Conservation (phyloP, 495 filamentous ascomycete genomes). For the Pseudevernia furfuracea region DNA sequence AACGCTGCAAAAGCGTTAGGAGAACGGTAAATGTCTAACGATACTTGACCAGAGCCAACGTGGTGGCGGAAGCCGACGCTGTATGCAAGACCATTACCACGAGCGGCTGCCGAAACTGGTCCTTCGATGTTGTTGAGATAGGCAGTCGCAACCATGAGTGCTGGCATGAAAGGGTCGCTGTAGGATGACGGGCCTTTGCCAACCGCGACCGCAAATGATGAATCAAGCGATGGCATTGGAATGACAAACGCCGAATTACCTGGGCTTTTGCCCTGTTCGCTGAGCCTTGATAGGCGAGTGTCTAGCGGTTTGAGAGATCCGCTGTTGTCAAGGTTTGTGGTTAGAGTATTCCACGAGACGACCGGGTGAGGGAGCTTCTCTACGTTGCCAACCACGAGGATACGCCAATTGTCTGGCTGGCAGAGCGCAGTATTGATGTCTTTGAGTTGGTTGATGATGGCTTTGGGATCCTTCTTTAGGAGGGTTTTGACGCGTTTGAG, state of each 20-base stretch:
- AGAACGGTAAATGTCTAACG: constrained; percentile 78
- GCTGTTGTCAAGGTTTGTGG: constrained; percentile 34
- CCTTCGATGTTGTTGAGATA: constrained; percentile 93
- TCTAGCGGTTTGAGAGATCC: constrained; percentile 53
- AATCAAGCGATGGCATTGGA: constrained; percentile 87
- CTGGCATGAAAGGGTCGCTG: constrained; percentile 68
- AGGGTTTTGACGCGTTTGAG: constrained; percentile 74
- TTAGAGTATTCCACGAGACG: constrained; percentile 70
- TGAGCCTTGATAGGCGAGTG: constrained; percentile 54
- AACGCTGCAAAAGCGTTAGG: constrained; percentile 87
- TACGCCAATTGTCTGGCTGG: constrained; percentile 72
- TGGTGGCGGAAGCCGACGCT: constrained; percentile 67
- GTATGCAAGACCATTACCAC: constrained; percentile 88
- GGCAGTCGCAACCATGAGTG: constrained; percentile 74
- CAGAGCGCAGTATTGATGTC: constrained; percentile 65
- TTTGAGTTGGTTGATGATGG: constrained; percentile 66
- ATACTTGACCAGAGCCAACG: constrained; percentile 68
- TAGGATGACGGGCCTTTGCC: constrained; percentile 66
- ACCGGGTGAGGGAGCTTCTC: constrained; percentile 70
- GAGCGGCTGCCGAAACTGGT: constrained; percentile 85
- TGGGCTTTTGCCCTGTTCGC: constrained; percentile 59
- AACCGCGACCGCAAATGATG: constrained; percentile 75
- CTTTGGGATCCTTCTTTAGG: constrained; percentile 61
- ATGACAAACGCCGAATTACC: constrained; percentile 71
- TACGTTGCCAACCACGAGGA: constrained; percentile 76